Evolutionary conservation across 345 rosid genomes (phyloP).

Genomic region (Atalantia buxifolia): DNA sequence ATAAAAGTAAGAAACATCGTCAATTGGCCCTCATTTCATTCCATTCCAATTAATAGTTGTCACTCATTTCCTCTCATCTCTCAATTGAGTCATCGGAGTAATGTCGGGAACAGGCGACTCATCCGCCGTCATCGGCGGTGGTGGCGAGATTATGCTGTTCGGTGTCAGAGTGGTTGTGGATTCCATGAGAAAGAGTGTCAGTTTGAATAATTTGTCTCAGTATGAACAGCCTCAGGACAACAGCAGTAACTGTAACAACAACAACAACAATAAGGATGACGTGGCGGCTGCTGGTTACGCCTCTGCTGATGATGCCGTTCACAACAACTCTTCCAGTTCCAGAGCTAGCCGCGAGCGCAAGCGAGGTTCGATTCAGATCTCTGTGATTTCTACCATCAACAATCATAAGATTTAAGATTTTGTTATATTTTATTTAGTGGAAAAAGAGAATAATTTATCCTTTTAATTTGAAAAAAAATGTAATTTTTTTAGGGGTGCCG

Average conservation of each 20-base stretch:
- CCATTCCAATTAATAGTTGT: too few species aligned
- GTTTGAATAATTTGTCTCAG: slow-evolving; percentile 78
- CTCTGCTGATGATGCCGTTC: slow-evolving; percentile 78
- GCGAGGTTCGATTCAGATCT: slow-evolving; percentile 54
- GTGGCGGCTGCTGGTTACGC: slow-evolving; percentile 51
- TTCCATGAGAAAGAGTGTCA: slow-evolving; percentile 88
- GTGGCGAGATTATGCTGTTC: slow-evolving; percentile 78
- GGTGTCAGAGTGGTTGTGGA: slow-evolving; percentile 91
- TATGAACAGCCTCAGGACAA: slow-evolving; percentile 52
- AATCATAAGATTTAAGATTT: too few species aligned
- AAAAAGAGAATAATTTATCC: background rate
- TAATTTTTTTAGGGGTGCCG: slow-evolving; percentile 56
- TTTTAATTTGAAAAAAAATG: background rate
- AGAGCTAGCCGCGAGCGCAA: slow-evolving; percentile 59
- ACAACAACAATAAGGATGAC: slow-evolving; percentile 24
- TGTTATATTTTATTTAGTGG: background rate
- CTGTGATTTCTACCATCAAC: background rate
- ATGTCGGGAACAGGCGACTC: slow-evolving; percentile 7
- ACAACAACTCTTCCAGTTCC: slow-evolving; percentile 25
- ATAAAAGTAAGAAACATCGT: background rate
- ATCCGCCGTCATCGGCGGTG: background rate
- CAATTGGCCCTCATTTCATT: too few species aligned
- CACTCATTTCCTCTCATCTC: background rate
- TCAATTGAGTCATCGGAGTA: background rate
- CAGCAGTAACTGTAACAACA: slow-evolving; percentile 6